Evolutionary conservation across 352 stramenopile species (phyloP).

Genomic region (Globisporangium nunn): DNA sequence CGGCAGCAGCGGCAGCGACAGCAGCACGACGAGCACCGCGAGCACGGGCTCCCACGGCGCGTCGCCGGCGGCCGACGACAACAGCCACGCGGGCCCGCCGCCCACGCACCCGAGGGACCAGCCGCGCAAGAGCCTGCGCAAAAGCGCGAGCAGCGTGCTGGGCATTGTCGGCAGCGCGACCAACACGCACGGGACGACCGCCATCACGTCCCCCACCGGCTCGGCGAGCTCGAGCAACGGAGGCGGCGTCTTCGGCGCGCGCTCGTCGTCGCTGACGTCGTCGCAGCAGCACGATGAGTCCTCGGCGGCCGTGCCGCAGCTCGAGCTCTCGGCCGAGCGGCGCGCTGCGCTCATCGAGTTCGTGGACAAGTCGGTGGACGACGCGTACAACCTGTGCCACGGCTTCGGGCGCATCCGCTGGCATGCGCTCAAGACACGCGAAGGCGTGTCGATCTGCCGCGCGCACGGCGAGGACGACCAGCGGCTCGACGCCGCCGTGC

Average conservation of each 20-base stretch:
- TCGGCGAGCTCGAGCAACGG: constrained; percentile 1
- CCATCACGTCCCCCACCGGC: constrained; percentile 16
- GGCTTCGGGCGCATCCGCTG: constrained; percentile 70
- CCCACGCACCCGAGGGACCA: not conserved
- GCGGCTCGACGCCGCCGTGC: constrained; percentile 59
- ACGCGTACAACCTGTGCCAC: constrained; percentile 76
- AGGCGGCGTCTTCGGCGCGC: constrained; percentile 3
- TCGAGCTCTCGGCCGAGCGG: constrained; percentile 11
- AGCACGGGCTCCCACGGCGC: constrained; percentile 11
- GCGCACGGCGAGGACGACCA: constrained; percentile 53
- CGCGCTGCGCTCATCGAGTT: constrained; percentile 48
- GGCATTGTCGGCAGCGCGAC: constrained; percentile 11
- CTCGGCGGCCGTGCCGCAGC: not conserved
- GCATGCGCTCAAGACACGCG: constrained; percentile 53
- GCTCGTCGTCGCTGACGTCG: constrained; percentile 5
- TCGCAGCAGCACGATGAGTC: constrained; percentile 1
- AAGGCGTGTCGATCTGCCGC: constrained; percentile 66
- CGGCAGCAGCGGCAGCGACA: constrained; percentile 16
- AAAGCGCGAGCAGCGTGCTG: constrained; percentile 17
- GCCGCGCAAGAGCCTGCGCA: constrained; percentile 10
- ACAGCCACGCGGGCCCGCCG: not conserved
- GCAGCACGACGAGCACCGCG: constrained; percentile 14
- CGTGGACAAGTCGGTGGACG: constrained; percentile 70
- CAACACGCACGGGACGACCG: constrained; percentile 9
- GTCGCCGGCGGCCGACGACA: not conserved